These are phyloP conservation scores for Cyclaneusma minus DNA, from an alignment of 2,329 filamentous ascomycete species.

Conservation along the genomic window DNA sequence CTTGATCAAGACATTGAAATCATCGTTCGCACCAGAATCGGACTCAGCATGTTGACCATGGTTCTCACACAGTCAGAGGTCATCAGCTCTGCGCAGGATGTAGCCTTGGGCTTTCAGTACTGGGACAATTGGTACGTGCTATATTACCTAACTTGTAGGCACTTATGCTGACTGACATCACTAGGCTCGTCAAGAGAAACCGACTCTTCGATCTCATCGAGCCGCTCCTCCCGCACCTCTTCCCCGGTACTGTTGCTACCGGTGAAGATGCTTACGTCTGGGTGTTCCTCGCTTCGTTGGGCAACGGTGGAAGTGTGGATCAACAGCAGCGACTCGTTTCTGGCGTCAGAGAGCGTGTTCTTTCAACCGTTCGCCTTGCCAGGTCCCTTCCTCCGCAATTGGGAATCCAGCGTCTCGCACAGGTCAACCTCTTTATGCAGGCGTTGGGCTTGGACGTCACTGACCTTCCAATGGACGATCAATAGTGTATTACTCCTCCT, in stretches of 20 bases:
- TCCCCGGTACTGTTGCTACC: slow-evolving; percentile 79
- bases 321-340: slow-evolving; percentile 91
- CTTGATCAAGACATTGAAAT: slow-evolving; percentile 67
- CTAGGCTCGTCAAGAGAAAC: slow-evolving; percentile 63
- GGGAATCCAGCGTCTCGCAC: slow-evolving; percentile 67
- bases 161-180: slow-evolving; percentile 17
- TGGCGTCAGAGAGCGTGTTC: slow-evolving; percentile 93
- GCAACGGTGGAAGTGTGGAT: slow-evolving; percentile 81
- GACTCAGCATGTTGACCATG: slow-evolving; percentile 81
- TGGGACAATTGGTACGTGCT: slow-evolving; percentile 62
- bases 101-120: slow-evolving; percentile 51
- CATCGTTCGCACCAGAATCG: slow-evolving; percentile 77
- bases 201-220: slow-evolving; percentile 78
- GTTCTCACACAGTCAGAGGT: slow-evolving; percentile 88
- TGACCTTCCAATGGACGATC: no score
- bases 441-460: slow-evolving; percentile 98
- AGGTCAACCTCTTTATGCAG: slow-evolving; percentile 97
- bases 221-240: slow-evolving; percentile 68
- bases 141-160: neutral
- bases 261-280: slow-evolving; percentile 94
- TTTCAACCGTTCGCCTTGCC: slow-evolving; percentile 80
- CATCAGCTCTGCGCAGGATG: slow-evolving; percentile 73
- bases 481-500: no score
- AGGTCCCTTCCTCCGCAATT: slow-evolving; percentile 83
- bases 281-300: slow-evolving; percentile 93